Evolutionary conservation across 345 rosid genomes (phyloP), one percentile per base, ranked within the genome.

Genomic region (Hevea brasiliensis): DNA sequence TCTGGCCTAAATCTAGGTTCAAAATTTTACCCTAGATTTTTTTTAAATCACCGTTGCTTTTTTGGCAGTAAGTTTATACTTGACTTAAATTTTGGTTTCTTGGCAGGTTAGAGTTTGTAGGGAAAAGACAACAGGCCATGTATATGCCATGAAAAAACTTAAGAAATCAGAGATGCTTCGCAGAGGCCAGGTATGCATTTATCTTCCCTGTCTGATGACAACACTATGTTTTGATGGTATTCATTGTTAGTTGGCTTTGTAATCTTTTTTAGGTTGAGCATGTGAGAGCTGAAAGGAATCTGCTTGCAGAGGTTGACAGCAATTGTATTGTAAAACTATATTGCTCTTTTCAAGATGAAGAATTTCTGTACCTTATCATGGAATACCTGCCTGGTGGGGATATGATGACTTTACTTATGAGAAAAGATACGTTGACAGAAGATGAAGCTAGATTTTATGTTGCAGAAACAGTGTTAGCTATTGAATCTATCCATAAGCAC

Each of bases 351-450:
- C 98, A 93, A 84, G 98, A 93, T 79, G 87, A 93, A 14, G 98
- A 90, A 41, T 93, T 76, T 79, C 92, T 93, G 77, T 91, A 93
- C 73, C 90, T 93, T 77, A 89, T 93, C 55, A 93, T 93, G 98
- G 98, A 94, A 81, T 94, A 92, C 82, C 84, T 94, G 70, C 97
- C 98, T 55, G 98, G 97, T 50, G 98, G 98, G 56, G 98, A 92
- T 83, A 88, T 94, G 97, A 94, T 94, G 98, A 92, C 98, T 61
- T 85, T 94, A 75, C 88, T 94, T 23, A 94, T 92, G 98, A 87
- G 98, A 77, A 92, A 94, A 85, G 98, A 94, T 84, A 94, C 86
- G 48, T 81, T 94, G 85, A 89, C 85, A 60, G 98, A 94, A 77
- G 85, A 87, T 76, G 98, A 92, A 85, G 90, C 98, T 60, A 86